These are phyloP conservation scores for Pulveroboletus sp. DNA, from an alignment of 1,284 basidiomycete genomes.

Conservation along the genomic window DNA sequence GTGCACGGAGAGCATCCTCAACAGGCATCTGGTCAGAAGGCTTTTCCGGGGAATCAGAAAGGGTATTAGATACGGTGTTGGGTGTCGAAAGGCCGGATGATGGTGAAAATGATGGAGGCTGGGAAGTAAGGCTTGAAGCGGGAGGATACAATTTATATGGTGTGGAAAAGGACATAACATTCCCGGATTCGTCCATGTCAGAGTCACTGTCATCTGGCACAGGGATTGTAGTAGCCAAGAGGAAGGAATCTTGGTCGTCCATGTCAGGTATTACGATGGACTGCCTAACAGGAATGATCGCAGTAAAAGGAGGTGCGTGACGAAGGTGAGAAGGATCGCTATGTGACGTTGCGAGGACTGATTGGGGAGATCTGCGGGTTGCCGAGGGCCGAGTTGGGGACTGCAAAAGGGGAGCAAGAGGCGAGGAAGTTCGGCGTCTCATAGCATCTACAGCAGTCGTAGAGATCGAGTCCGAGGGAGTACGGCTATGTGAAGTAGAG, in stretches of 20 bases:
- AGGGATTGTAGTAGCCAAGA: conserved; percentile 68
- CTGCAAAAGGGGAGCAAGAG: conserved; percentile 42
- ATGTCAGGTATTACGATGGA: conserved; percentile 44
- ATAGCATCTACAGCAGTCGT: conserved; percentile 40
- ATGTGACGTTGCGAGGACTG: conserved; percentile 47
- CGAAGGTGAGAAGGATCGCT: conserved; percentile 43
- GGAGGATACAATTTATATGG: conserved; percentile 57
- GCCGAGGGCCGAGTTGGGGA: conserved; percentile 42
- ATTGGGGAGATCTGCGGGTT: conserved; percentile 49
- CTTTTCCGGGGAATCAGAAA: conserved; percentile 54
- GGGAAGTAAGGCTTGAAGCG: conserved; percentile 23
- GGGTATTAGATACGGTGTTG: conserved; percentile 51
- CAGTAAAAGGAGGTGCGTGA: conserved; percentile 27
- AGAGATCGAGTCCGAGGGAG: conserved; percentile 51
- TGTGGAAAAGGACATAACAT: conserved; percentile 71
- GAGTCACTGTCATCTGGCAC: conserved; percentile 73
- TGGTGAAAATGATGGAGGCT: conserved; percentile 50
- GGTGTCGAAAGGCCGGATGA: conserved; percentile 54
- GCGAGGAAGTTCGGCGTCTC: conserved; percentile 55
- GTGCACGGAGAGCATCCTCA: conserved; percentile 80
- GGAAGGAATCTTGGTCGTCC: conserved; percentile 59
- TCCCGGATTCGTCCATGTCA: conserved; percentile 56
- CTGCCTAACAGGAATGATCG: conserved; percentile 39
- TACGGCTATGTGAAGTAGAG: conserved; percentile 41
- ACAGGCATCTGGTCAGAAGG: conserved; percentile 48